These are phyloP conservation scores for Byssochlamys sp. DNA, from an alignment of 2,329 filamentous ascomycete species.

Conservation along the genomic window DNA sequence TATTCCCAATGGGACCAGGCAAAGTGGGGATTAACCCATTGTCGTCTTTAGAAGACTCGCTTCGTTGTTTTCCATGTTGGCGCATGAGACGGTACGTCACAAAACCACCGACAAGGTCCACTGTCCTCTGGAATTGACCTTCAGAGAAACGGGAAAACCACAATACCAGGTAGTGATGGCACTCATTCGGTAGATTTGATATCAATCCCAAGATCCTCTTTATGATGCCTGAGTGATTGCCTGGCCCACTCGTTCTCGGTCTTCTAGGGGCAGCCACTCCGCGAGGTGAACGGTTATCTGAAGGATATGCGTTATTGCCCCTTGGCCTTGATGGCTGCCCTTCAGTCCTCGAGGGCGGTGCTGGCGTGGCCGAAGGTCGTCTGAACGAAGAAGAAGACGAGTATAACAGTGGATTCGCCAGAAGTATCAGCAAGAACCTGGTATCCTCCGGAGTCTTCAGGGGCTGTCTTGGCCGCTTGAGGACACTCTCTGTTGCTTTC, in stretches of 20 bases:
- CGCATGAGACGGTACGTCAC: slow-evolving; percentile 69
- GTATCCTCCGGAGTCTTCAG: slow-evolving; percentile 60
- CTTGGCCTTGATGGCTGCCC: slow-evolving; percentile 10
- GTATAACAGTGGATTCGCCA: slow-evolving; percentile 69
- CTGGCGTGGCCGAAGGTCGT: slow-evolving; percentile 7
- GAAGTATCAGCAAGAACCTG: slow-evolving; percentile 66
- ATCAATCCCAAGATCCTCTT: slow-evolving; percentile 75
- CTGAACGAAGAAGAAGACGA: slow-evolving; percentile 25
- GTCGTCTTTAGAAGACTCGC: slow-evolving; percentile 47
- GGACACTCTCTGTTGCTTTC: slow-evolving; percentile 66
- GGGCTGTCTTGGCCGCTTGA: slow-evolving; percentile 67
- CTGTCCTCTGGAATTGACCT: slow-evolving; percentile 58
- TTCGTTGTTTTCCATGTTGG: slow-evolving; percentile 58
- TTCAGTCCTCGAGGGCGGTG: slow-evolving; percentile 17
- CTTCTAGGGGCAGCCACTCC: slow-evolving; percentile 14
- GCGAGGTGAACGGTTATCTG: slow-evolving; percentile 2
- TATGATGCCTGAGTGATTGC: slow-evolving; percentile 70
- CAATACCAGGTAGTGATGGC: slow-evolving; percentile 64
- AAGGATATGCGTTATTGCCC: slow-evolving; percentile 8
- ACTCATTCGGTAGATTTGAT: slow-evolving; percentile 63
- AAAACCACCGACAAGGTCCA: slow-evolving; percentile 69
- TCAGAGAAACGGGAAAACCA: slow-evolving; percentile 69
- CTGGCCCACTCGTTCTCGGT: slow-evolving; percentile 36
- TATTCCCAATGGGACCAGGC: slow-evolving; percentile 41
- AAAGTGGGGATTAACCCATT: slow-evolving; percentile 63